Evolutionary conservation across 2,329 filamentous ascomycete genomes (phyloP).

Genomic region (Claviceps pazoutovae): DNA sequence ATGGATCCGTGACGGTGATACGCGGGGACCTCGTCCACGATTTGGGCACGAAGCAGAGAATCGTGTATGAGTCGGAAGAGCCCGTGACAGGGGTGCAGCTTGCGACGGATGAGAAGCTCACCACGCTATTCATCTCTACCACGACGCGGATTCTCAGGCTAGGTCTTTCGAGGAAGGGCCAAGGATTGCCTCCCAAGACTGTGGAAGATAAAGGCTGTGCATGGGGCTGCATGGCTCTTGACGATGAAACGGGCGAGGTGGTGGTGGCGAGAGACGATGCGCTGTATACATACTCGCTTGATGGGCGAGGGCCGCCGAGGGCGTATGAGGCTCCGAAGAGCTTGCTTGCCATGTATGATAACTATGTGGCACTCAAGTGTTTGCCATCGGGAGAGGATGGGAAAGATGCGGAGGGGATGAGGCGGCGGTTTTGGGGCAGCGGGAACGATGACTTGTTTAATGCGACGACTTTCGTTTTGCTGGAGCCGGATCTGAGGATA

Average conservation of each 20-base stretch:
- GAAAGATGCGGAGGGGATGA: slow-evolving; percentile 43
- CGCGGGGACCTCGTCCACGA: slow-evolving; percentile 92
- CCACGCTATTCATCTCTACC: slow-evolving; percentile 82
- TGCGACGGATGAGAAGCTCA: slow-evolving; percentile 42
- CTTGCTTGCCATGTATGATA: slow-evolving; percentile 61
- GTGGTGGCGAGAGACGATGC: slow-evolving; percentile 91
- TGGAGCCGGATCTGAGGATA: slow-evolving; percentile 86
- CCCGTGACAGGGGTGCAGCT: slow-evolving; percentile 88
- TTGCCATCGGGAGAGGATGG: slow-evolving; percentile 48
- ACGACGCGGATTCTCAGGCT: slow-evolving; percentile 78
- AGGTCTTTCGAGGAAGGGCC: slow-evolving; percentile 73
- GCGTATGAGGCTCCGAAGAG: slow-evolving; percentile 88
- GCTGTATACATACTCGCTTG: slow-evolving; percentile 80
- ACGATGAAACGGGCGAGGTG: slow-evolving; percentile 66
- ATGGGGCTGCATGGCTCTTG: slow-evolving; percentile 88
- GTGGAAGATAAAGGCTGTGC: slow-evolving; percentile 83
- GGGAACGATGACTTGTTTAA: slow-evolving; percentile 65
- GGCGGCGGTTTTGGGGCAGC: slow-evolving; percentile 57
- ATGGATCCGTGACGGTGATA: slow-evolving; percentile 86
- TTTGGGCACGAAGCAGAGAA: slow-evolving; percentile 82
- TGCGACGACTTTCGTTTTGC: slow-evolving; percentile 73
- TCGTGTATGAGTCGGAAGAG: slow-evolving; percentile 92
- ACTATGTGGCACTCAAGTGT: slow-evolving; percentile 79
- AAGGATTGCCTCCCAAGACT: slow-evolving; percentile 76
- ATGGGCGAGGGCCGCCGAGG: slow-evolving; percentile 75